These are phyloP conservation scores for Aureobasidium melanogenum DNA, from an alignment of 2,329 filamentous ascomycete genomes.

Conservation along the genomic window DNA sequence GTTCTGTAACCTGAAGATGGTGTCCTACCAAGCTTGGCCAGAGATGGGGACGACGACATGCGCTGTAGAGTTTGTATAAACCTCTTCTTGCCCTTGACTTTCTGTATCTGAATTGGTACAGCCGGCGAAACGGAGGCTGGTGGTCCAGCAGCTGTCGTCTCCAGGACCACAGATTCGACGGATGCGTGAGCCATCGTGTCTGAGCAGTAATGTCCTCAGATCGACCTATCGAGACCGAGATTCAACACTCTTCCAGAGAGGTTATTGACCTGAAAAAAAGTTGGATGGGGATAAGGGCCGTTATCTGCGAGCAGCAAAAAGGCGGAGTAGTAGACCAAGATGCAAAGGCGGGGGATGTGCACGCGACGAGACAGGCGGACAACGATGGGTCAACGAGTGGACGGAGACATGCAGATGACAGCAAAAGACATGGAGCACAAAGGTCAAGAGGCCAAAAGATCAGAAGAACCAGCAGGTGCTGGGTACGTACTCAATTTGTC, in stretches of 20 bases:
- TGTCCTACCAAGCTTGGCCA: constrained; percentile 54
- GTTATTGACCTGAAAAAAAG: background rate
- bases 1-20: constrained; percentile 60
- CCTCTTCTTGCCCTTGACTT: constrained; percentile 59
- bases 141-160: background rate
- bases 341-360: constrained; percentile 5
- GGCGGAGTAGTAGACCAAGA: background rate
- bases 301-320: constrained; percentile 3
- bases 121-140: background rate
- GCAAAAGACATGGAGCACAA: background rate
- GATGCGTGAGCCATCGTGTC: constrained; percentile 5
- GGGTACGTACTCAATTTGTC: constrained; percentile 9
- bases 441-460: constrained; percentile 1
- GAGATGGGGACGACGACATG: constrained; percentile 70
- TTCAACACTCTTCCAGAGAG: background rate
- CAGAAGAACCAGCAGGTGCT: background rate
- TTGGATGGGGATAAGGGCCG: background rate
- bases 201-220: background rate
- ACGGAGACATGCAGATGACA: constrained; percentile 8
- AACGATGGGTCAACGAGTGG: constrained; percentile 5
- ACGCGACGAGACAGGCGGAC: constrained; percentile 1
- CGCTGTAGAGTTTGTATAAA: constrained; percentile 67
- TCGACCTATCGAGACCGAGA: background rate
- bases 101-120: constrained; percentile 30
- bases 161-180: constrained; percentile 7